Conservation (phyloP, 2,329 filamentous ascomycete species). For the Colletotrichum higginsianum region DNA sequence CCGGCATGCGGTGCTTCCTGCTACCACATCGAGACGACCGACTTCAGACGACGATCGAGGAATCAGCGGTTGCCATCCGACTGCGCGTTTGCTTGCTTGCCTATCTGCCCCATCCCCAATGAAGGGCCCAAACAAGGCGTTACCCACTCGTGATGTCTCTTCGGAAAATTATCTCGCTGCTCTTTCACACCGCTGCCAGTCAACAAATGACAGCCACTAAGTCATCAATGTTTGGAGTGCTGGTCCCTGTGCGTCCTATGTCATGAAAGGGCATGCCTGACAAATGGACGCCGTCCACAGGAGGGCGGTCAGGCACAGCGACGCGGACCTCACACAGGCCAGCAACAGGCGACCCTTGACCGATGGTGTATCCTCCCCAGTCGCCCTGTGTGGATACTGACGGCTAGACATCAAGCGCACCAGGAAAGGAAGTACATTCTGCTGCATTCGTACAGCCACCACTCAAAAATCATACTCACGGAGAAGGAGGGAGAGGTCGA, state of each 20-base stretch:
- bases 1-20: slow-evolving; percentile 18
- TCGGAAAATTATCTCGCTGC: slow-evolving; percentile 31
- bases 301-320: slow-evolving; percentile 36
- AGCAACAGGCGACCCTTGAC: slow-evolving; percentile 26
- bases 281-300: slow-evolving; percentile 27
- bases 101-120: slow-evolving; percentile 13
- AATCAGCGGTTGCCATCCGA: slow-evolving; percentile 7
- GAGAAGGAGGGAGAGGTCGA: not conserved
- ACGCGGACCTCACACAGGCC: slow-evolving; percentile 26
- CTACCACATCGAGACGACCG: not conserved
- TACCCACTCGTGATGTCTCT: slow-evolving; percentile 23
- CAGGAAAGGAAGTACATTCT: not conserved
- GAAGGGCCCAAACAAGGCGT: slow-evolving; percentile 21
- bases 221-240: slow-evolving; percentile 29
- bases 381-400: slow-evolving; percentile 15
- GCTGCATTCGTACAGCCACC: slow-evolving; percentile 8
- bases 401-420: slow-evolving; percentile 14
- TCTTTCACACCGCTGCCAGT: slow-evolving; percentile 36
- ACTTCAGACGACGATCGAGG: slow-evolving; percentile 8
- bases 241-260: slow-evolving; percentile 17
- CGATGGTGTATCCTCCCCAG: not conserved
- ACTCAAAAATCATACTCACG: slow-evolving; percentile 5
- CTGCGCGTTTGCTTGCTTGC: not conserved
- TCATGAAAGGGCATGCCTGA: slow-evolving; percentile 29
- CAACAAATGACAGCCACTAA: slow-evolving; percentile 28